These are phyloP conservation scores for Sarocladium kiliense DNA, from an alignment of 2,329 filamentous ascomycete species.

Conservation along the genomic window DNA sequence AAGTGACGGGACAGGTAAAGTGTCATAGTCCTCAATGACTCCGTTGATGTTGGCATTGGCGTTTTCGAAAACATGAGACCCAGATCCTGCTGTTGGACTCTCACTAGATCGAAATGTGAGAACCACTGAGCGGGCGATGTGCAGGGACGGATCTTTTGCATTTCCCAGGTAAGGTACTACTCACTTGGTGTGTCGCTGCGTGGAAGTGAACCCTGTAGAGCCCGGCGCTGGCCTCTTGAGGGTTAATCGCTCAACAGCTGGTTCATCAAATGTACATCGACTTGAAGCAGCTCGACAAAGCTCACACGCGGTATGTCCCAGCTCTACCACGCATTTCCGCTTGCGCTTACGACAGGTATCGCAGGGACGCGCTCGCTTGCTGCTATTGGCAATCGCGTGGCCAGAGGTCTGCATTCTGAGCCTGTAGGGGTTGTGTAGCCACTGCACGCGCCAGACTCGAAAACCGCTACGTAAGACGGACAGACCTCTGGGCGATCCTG, in stretches of 20 bases:
- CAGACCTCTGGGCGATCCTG: too few species aligned
- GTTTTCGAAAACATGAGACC: neutral
- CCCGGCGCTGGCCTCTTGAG: slow-evolving; percentile 2
- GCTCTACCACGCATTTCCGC: slow-evolving; percentile 25
- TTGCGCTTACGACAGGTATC: slow-evolving; percentile 28
- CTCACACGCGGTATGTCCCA: slow-evolving; percentile 22
- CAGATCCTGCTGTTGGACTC: neutral
- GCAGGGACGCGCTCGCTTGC: slow-evolving; percentile 17
- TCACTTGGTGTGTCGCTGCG: neutral
- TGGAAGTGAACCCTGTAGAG: neutral
- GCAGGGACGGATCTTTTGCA: too few species aligned
- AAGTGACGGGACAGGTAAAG: slow-evolving; percentile 11
- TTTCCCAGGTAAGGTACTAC: too few species aligned
- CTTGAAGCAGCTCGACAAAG: slow-evolving; percentile 22
- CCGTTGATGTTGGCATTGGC: neutral
- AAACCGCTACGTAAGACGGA: too few species aligned
- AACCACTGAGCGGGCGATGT: too few species aligned
- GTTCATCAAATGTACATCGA: slow-evolving; percentile 19
- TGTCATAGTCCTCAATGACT: slow-evolving; percentile 12
- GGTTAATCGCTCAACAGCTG: slow-evolving; percentile 8
- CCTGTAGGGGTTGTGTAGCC: neutral
- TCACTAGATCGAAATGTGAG: neutral
- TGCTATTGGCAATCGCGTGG: neutral
- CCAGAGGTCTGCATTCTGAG: neutral
- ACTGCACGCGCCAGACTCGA: too few species aligned